Conservation (phyloP, 2,329 filamentous ascomycete genomes). For the Aspergillus floridensis region DNA sequence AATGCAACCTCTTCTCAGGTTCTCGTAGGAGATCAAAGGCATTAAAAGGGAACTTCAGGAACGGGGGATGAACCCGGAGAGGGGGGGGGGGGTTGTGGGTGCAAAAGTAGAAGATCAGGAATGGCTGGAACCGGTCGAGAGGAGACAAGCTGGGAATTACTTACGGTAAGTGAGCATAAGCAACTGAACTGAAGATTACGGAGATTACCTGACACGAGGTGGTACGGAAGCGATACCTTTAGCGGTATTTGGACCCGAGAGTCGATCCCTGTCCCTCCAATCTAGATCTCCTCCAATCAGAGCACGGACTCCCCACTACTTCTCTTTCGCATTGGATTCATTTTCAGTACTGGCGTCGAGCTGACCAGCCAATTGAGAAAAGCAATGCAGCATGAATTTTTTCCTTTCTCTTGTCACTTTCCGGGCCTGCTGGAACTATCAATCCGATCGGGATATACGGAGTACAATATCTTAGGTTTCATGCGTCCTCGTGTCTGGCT, state of each 20-base stretch:
- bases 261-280: constrained; percentile 30
- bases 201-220: constrained; percentile 10
- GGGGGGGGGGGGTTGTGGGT: not conserved
- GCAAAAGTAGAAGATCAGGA: not conserved
- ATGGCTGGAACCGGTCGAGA: not conserved
- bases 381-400: constrained; percentile 16
- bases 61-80: not conserved
- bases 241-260: constrained; percentile 18
- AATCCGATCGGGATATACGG: not conserved
- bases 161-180: not conserved
- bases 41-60: not conserved
- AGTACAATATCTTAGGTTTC: not conserved
- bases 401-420: constrained; percentile 18
- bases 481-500: constrained; percentile 9
- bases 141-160: not conserved
- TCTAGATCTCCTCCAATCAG: constrained; percentile 33
- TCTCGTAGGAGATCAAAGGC: not conserved
- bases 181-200: constrained; percentile 13
- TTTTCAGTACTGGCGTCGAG: not conserved
- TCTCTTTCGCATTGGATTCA: constrained; percentile 7
- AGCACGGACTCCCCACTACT: constrained; percentile 23
- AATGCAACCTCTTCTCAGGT: not conserved
- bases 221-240: constrained; percentile 18
- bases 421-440: not conserved
- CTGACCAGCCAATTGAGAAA: constrained; percentile 17